Conservation (phyloP, 2,329 filamentous ascomycete species). For the Sporothrix humicola region DNA sequence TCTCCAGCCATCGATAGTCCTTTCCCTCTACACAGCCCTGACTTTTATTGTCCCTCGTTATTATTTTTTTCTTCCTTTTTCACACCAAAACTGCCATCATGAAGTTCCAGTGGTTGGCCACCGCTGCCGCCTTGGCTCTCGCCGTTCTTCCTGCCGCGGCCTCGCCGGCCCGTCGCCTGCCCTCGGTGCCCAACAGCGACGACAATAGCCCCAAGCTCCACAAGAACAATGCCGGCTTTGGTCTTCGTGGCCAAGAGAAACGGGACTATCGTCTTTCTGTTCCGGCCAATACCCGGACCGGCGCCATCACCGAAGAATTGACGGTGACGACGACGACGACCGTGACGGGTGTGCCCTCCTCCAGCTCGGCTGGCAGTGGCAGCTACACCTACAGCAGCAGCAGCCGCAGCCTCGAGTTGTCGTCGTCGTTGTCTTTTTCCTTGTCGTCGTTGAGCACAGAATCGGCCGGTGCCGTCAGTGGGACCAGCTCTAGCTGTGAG, state of each 20-base stretch:
- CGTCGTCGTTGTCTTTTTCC: background rate
- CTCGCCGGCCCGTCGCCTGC: constrained; percentile 25
- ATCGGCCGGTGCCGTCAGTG: background rate
- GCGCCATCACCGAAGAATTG: background rate
- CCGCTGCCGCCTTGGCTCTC: constrained; percentile 13
- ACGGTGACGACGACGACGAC: constrained; percentile 32
- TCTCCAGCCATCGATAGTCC: background rate
- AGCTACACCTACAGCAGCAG: too few relatives aligned
- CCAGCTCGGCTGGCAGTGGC: background rate
- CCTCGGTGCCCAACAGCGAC: background rate
- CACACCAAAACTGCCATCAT: background rate
- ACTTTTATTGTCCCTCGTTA: background rate
- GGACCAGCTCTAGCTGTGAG: constrained; percentile 7
- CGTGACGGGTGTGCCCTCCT: constrained; percentile 4
- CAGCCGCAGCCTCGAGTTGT: background rate
- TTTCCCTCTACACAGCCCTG: background rate
- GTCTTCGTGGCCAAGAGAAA: background rate
- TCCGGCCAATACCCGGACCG: constrained; percentile 1
- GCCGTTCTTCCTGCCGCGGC: background rate
- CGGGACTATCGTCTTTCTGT: constrained; percentile 20
- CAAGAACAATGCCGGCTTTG: background rate
- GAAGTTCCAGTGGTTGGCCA: constrained; percentile 22
- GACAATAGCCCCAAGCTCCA: background rate
- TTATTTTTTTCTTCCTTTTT: background rate
- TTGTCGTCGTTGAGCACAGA: background rate